These are phyloP conservation scores for Solanum hybrid DNA, from an alignment of 305 asterid genomes.

Conservation along the genomic window DNA sequence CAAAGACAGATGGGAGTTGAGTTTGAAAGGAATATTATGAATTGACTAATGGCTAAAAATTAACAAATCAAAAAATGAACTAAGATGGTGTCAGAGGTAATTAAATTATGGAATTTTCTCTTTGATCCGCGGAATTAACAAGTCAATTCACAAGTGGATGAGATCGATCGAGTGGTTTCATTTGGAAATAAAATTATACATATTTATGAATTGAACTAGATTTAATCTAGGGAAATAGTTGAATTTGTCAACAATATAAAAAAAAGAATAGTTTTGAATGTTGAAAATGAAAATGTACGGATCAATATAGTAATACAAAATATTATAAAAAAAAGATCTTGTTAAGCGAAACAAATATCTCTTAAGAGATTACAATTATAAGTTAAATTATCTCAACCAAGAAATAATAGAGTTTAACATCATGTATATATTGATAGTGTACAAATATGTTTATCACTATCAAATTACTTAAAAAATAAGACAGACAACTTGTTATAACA, in stretches of 20 bases:
- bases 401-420: background rate
- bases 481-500: background rate
- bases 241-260: background rate
- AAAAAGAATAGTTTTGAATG: background rate
- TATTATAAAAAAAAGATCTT: background rate
- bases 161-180: rapidly evolving
- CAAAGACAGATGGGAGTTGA: conserved; percentile 4
- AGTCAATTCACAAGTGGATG: background rate
- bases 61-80: background rate
- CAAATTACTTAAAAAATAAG: background rate
- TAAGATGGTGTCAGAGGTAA: background rate
- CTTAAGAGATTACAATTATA: background rate
- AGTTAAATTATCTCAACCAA: background rate
- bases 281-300: background rate
- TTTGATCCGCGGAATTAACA: background rate
- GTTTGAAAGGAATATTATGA: conserved; percentile 27
- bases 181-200: too few species aligned
- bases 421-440: background rate
- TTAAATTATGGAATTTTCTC: background rate
- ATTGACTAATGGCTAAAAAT: conserved; percentile 17
- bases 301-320: background rate
- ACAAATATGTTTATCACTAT: background rate
- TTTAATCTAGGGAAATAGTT: background rate
- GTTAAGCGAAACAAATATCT: background rate
- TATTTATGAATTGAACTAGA: background rate